A percentile compares a stretch with the other conserved stretches of the same genome.
Evolutionary conservation across 1,284 basidiomycete genomes (phyloP).

Genomic region (Ceratobasidium sp.): DNA sequence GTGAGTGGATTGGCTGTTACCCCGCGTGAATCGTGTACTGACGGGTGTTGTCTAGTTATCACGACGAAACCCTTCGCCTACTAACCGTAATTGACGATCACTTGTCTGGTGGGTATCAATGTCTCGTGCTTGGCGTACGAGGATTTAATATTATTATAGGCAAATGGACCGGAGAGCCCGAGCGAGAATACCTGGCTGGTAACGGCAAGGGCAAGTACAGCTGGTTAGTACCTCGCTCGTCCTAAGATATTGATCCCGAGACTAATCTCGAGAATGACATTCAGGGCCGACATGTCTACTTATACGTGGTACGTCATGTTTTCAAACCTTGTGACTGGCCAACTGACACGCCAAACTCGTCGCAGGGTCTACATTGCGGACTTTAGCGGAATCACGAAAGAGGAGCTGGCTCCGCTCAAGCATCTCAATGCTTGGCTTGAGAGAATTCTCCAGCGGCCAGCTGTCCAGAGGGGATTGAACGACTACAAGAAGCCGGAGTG

Average conservation of each 20-base stretch:
- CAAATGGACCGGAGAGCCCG: conserved; percentile 19
- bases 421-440: conserved; percentile 31
- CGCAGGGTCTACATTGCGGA: conserved; percentile 33
- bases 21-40: neutral
- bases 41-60: conserved; percentile 6
- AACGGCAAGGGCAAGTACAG: conserved; percentile 36
- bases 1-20: neutral
- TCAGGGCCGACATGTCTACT: conserved; percentile 27
- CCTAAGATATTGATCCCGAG: neutral
- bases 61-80: conserved; percentile 27
- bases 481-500: conserved; percentile 33
- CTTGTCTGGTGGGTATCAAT: conserved; percentile 16
- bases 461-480: conserved; percentile 26
- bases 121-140: neutral
- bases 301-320: conserved; percentile 9
- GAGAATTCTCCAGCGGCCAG: conserved; percentile 23
- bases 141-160: neutral
- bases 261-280: neutral
- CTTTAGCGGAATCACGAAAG: conserved; percentile 29
- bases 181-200: conserved; percentile 28
- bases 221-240: conserved; percentile 1
- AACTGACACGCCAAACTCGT: neutral
- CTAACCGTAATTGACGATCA: conserved; percentile 35
- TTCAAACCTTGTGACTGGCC: neutral
- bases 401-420: conserved; percentile 27